A percentile compares a stretch with the other conserved stretches of the same genome.
phyloP scores from a whole-genome alignment of 2,329 filamentous ascomycete genomes.

The Fusarium sterilihyphosum region DNA sequence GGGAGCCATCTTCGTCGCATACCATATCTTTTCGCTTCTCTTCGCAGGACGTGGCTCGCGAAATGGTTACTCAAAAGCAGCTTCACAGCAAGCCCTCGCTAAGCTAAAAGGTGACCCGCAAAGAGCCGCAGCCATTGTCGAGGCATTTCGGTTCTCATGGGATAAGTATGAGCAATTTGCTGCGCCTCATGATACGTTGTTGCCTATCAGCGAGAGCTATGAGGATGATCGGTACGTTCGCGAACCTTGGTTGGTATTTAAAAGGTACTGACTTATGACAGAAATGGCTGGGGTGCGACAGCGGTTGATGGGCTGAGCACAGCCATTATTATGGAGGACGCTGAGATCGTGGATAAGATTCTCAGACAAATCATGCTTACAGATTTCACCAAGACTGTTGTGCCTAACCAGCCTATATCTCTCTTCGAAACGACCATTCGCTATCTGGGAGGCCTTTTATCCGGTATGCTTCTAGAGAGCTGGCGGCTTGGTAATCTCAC shows the following conservation, averaged over 20 bases:
- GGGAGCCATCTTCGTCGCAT: conserved; percentile 1
- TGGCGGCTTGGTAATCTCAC: fast-evolving
- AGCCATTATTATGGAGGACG: conserved; percentile 32
- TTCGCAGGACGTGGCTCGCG: neutral
- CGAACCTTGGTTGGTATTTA: fast-evolving
- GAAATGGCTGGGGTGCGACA: conserved; percentile 37
- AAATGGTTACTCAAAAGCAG: neutral
- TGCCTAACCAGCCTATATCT: conserved; percentile 9
- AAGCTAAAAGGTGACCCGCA: neutral
- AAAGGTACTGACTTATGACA: neutral
- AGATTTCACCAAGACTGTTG: conserved; percentile 20
- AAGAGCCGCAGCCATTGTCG: conserved; percentile 14
- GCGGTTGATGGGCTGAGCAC: conserved; percentile 35
- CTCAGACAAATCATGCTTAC: conserved; percentile 21
- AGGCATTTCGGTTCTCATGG: conserved; percentile 34
- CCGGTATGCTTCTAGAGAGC: neutral
- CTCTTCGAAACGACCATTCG: conserved; percentile 34
- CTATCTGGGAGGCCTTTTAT: conserved; percentile 31
- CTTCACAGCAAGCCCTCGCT: fast-evolving
- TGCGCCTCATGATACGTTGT: conserved; percentile 30
- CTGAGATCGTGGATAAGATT: conserved; percentile 28
- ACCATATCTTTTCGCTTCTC: neutral
- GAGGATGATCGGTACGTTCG: conserved; percentile 28
- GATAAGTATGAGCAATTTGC: conserved; percentile 31
- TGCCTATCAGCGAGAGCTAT: conserved; percentile 7